Base-by-base conservation (phyloP, 2,329 filamentous ascomycete species). In the Cladosporium sp. region DNA sequence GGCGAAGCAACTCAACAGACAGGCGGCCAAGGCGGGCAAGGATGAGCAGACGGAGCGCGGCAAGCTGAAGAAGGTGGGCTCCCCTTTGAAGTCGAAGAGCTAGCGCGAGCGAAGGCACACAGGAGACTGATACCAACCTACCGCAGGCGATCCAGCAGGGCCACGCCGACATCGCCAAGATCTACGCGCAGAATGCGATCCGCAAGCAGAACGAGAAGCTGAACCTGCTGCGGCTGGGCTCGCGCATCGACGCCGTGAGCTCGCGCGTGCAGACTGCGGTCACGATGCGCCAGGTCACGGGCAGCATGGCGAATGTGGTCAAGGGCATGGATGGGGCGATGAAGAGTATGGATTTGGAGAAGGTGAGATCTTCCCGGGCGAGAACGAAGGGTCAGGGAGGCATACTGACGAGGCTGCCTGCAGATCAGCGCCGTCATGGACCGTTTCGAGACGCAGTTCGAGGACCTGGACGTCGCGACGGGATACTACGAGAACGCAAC, bases 401-500 rank as follows among this genome's bases (percentile, higher is more conserved):
- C 9, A 34, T 22, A 31, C 11, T 44, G 32, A 52, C 31, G 10
- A 38, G 16, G 14, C 4, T 3, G 28, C 2, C 3, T 9, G 41
- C 40, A 81, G 79, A 84, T 85, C 52, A 82, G 80, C 10, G 76
- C 78, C 43, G 80, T 84, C 42, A 85, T 85, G 82, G 82, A 84
- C 61, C 78, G 78, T 49, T 84, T 85, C 63, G 81, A 84, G 65
- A 77, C 77, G 48, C 74, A 77, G 57, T 77, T 77, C 61, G 74
- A 77, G 54, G 73, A 77, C 59, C 66, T 78, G 41, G 75, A 78
- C 56, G 74, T 76, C 40, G 74, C 73, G 38, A 75, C 74, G 8
- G 74, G 84, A 60, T 89, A 91, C 71, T 93, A 93, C 71, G 88
- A 92, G 70, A 89, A 91, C 65, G 87, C 89, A 55, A 92, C 91